phyloP scores from a whole-genome alignment of 73 alveolate species.

The Paramecium octaurelia region DNA sequence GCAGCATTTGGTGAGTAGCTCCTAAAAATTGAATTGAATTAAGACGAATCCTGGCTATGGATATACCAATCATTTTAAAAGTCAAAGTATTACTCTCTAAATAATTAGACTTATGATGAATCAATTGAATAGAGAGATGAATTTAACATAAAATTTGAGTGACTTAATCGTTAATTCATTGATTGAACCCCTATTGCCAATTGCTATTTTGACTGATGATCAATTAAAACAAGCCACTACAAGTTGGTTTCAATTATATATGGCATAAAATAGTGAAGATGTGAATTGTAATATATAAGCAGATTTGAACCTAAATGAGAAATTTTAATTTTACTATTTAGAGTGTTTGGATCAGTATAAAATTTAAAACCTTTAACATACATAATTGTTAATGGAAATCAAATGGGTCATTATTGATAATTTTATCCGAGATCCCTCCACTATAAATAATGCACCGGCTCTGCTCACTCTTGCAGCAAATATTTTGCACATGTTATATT shows the following conservation, averaged over 20 bases:
- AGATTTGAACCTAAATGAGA: not conserved
- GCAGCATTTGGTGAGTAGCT: not conserved
- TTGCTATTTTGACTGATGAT: not conserved
- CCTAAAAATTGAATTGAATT: not conserved
- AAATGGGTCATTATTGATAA: constrained; percentile 38
- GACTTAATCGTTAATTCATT: not conserved
- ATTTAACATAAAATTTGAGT: not conserved
- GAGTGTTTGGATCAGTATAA: not conserved
- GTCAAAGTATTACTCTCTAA: not conserved
- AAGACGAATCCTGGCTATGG: constrained; percentile 3
- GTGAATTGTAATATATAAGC: not conserved
- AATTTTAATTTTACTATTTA: not conserved
- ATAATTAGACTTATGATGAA: not conserved
- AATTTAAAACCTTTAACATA: not conserved
- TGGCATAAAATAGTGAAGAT: not conserved
- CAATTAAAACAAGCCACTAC: not conserved
- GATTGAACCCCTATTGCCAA: not conserved
- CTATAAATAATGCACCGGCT: not conserved
- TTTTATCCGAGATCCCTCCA: not conserved
- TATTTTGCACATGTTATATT: not conserved
- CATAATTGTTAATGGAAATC: not conserved
- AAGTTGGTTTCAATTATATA: constrained; percentile 12
- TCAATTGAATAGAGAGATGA: not conserved
- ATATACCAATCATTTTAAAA: not conserved
- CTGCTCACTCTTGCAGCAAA: not conserved